A percentile compares a stretch with the other conserved stretches of the same genome.
Conservation (phyloP, 2,329 filamentous ascomycete species). For the Cladophialophora psammophila region DNA sequence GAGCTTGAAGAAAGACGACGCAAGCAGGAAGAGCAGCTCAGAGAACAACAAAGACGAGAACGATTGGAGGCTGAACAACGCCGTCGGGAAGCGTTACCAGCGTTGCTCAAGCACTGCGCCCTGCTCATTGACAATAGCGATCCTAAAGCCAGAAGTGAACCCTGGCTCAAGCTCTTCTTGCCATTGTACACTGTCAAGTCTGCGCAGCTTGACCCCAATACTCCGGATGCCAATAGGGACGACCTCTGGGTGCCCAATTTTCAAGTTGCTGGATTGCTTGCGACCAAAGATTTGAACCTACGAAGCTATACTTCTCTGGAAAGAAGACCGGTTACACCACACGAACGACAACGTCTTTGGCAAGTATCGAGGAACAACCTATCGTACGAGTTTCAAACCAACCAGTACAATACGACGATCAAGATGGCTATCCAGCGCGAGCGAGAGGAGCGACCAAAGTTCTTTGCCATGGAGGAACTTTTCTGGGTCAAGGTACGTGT, state of each 20-base stretch:
- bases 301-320: conserved; percentile 53
- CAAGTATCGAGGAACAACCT: conserved; percentile 56
- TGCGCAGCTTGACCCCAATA: conserved; percentile 51
- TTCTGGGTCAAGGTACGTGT: conserved; percentile 59
- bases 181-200: conserved; percentile 55
- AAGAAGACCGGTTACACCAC: conserved; percentile 52
- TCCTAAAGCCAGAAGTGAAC: conserved; percentile 50
- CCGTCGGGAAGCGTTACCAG: conserved; percentile 56
- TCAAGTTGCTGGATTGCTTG: conserved; percentile 57
- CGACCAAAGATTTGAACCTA: conserved; percentile 58
- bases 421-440: conserved; percentile 52
- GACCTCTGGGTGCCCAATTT: conserved; percentile 60
- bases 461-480: conserved; percentile 58
- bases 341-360: conserved; percentile 57
- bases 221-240: conserved; percentile 47
- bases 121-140: conserved; percentile 55
- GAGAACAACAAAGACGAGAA: conserved; percentile 49
- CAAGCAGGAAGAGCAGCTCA: conserved; percentile 51
- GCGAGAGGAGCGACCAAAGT: conserved; percentile 55
- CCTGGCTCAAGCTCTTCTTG: conserved; percentile 56
- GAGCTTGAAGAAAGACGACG: conserved; percentile 51
- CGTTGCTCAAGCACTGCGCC: conserved; percentile 53
- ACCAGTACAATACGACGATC: conserved; percentile 47
- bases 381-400: conserved; percentile 51
- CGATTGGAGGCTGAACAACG: conserved; percentile 56